A percentile compares a stretch with the other conserved stretches of the same genome.
phyloP scores from a whole-genome alignment of 306 rosid genomes.

The Rosa lucieae region DNA sequence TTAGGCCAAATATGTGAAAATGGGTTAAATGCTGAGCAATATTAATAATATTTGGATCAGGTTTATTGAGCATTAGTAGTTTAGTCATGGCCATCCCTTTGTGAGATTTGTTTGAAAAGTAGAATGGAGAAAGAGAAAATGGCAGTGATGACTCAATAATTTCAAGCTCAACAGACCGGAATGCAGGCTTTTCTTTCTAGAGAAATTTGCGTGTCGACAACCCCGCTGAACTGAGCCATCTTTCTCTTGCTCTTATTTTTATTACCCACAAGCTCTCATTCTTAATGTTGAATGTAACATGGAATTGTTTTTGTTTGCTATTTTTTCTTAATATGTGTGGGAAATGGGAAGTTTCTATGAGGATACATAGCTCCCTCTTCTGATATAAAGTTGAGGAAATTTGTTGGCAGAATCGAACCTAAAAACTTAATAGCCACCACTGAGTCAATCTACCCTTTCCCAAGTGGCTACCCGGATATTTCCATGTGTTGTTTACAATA shows the following conservation, averaged over 20 bases:
- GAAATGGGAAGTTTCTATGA: slow-evolving; percentile 48
- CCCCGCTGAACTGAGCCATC: slow-evolving; percentile 88
- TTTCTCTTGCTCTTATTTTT: slow-evolving; percentile 7
- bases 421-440: slow-evolving; percentile 39
- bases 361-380: slow-evolving; percentile 78
- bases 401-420: slow-evolving; percentile 82
- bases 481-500: background rate
- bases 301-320: background rate
- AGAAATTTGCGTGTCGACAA: slow-evolving; percentile 68
- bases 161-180: slow-evolving; percentile 99
- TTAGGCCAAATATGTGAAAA: background rate
- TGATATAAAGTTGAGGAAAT: slow-evolving; percentile 54
- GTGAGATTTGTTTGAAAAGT: background rate
- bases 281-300: background rate
- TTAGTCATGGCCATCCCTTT: background rate
- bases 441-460: slow-evolving; percentile 36
- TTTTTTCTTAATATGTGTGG: background rate
- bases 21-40: no score
- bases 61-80: background rate
- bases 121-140: background rate
- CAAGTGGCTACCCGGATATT: background rate
- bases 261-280: background rate
- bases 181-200: slow-evolving; percentile 56
- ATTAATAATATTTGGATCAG: background rate
- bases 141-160: slow-evolving; percentile 47